phyloP scores from a whole-genome alignment of 2,329 filamentous ascomycete genomes.

The Fusarium dimerum region DNA sequence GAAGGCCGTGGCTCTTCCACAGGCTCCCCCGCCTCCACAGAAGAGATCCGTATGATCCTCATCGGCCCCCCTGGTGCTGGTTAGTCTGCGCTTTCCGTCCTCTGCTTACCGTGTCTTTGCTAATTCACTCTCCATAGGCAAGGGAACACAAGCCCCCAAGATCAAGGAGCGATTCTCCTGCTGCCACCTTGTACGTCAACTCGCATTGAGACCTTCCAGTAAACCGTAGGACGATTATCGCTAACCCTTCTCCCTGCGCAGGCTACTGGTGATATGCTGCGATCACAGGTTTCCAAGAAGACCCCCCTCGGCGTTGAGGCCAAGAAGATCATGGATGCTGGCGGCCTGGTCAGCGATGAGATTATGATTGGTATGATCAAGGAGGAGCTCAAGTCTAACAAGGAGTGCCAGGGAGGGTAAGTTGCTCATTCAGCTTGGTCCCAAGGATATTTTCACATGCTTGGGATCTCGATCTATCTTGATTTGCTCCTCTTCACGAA shows the following conservation, averaged over 20 bases:
- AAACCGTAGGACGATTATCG: not conserved
- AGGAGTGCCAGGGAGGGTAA: conserved; percentile 95
- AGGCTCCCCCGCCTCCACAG: conserved; percentile 51
- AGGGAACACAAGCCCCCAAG: conserved; percentile 96
- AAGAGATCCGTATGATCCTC: conserved; percentile 90
- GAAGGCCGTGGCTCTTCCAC: conserved; percentile 65
- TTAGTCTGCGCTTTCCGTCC: conserved; percentile 48
- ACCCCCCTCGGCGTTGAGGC: conserved; percentile 91
- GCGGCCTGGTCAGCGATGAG: conserved; percentile 95
- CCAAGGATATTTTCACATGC: conserved; percentile 1
- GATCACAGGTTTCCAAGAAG: conserved; percentile 97
- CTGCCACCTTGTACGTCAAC: conserved; percentile 82
- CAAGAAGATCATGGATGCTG: conserved; percentile 99
- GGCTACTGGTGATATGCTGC: conserved; percentile 99
- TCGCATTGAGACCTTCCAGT: conserved; percentile 5
- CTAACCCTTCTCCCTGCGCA: conserved; percentile 40
- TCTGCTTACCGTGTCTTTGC: conserved; percentile 2
- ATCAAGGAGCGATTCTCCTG: conserved; percentile 98
- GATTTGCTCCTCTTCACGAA: conserved; percentile 9
- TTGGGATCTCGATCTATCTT: conserved; percentile 5
- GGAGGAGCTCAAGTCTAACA: conserved; percentile 90
- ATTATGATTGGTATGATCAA: conserved; percentile 99
- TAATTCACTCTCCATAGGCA: conserved; percentile 61
- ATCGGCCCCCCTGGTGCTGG: conserved; percentile 97
- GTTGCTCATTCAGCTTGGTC: conserved; percentile 28